phyloP scores from a whole-genome alignment of 2,329 filamentous ascomycete species.

The Ophiostoma quercus region DNA sequence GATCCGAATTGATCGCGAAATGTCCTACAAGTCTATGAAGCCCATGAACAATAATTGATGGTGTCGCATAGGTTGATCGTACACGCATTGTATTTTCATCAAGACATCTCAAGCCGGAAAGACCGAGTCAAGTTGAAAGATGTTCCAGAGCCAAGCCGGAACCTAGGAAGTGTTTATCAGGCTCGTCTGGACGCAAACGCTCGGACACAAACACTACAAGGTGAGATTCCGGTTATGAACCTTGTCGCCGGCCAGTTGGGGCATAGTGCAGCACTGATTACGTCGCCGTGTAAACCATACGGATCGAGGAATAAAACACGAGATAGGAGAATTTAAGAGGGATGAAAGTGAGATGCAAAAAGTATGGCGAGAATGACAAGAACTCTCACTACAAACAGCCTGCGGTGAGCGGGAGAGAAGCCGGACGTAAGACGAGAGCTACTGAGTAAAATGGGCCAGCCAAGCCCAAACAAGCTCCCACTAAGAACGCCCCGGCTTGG shows the following conservation, averaged over 20 bases:
- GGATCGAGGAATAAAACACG: slow-evolving; percentile 7
- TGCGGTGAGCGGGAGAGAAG: background rate
- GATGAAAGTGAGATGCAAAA: background rate
- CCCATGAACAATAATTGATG: background rate
- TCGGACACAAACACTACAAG: background rate
- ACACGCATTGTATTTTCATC: too few species aligned
- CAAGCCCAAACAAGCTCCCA: slow-evolving; percentile 16
- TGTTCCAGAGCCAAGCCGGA: background rate
- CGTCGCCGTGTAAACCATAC: background rate
- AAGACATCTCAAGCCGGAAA: background rate
- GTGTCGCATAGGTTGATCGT: too few species aligned
- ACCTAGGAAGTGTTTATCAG: background rate
- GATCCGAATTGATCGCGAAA: background rate
- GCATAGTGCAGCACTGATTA: background rate
- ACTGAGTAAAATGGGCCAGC: background rate
- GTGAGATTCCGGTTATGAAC: background rate
- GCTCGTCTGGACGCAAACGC: background rate
- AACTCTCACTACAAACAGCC: too few species aligned
- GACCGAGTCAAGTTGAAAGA: background rate
- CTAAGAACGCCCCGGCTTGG: background rate
- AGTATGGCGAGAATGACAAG: background rate
- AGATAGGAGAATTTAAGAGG: background rate
- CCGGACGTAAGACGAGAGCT: background rate
- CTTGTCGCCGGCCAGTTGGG: background rate
- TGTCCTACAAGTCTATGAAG: too few species aligned